phyloP scores from a whole-genome alignment of 139 green algal species.

The Tetraselmis striata region DNA sequence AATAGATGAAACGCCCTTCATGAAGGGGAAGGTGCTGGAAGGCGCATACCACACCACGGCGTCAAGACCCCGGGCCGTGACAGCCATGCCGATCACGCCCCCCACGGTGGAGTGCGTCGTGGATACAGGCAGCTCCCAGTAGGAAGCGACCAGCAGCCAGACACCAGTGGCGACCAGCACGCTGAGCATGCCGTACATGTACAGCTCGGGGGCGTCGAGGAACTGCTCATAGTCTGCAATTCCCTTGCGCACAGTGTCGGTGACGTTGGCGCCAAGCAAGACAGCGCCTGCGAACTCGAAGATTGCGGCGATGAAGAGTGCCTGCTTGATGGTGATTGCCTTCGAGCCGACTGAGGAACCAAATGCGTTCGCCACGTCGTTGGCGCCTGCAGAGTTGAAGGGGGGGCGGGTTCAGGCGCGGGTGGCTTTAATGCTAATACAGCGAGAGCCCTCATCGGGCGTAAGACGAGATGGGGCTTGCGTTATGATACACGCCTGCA shows the following conservation, averaged over 20 bases:
- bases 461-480: too few relatives aligned
- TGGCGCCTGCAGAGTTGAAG: slow-evolving; percentile 26
- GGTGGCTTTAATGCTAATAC: too few relatives aligned
- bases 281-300: slow-evolving; percentile 41
- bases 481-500: too few relatives aligned
- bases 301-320: slow-evolving; percentile 28
- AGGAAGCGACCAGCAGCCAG: slow-evolving; percentile 38
- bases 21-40: slow-evolving; percentile 27
- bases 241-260: slow-evolving; percentile 25
- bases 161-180: slow-evolving; percentile 23
- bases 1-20: slow-evolving; percentile 33
- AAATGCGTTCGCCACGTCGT: slow-evolving; percentile 42
- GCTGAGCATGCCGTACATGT: slow-evolving; percentile 47
- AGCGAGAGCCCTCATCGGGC: too few relatives aligned
- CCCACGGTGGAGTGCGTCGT: slow-evolving; percentile 50
- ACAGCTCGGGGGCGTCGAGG: slow-evolving; percentile 24
- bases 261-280: slow-evolving; percentile 30
- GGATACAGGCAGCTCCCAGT: slow-evolving; percentile 48
- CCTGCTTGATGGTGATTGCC: slow-evolving; percentile 29
- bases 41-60: slow-evolving; percentile 21
- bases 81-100: slow-evolving; percentile 22
- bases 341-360: slow-evolving; percentile 33
- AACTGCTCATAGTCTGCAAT: slow-evolving; percentile 21
- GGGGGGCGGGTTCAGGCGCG: too few relatives aligned
- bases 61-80: neutral